A percentile compares a stretch with the other conserved stretches of the same genome.
Evolutionary conservation across 2,329 filamentous ascomycete species (phyloP).

Genomic region (Didymella pomorum): DNA sequence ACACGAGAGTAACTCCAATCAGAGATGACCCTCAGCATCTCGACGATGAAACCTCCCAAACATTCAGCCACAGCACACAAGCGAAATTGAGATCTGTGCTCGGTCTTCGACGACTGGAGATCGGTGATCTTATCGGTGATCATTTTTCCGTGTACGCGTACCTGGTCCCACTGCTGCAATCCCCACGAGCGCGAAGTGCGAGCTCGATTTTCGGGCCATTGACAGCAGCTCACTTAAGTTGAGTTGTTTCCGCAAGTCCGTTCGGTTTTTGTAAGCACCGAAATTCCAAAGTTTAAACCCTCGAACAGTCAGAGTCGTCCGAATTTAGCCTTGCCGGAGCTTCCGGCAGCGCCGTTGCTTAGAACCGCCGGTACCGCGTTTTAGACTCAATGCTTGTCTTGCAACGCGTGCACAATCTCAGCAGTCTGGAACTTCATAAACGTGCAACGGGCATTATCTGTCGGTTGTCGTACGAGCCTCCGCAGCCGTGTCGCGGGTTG

Average conservation of each 20-base stretch:
- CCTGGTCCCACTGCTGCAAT: not conserved
- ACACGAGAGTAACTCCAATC: slow-evolving; percentile 1
- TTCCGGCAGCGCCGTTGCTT: slow-evolving; percentile 12
- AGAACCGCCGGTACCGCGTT: slow-evolving; percentile 6
- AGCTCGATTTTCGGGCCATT: not conserved
- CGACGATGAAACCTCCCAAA: slow-evolving; percentile 7
- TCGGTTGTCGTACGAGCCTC: slow-evolving; percentile 12
- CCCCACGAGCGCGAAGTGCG: not conserved
- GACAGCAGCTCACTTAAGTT: not conserved
- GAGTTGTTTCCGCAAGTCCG: slow-evolving; percentile 1
- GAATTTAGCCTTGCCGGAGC: slow-evolving; percentile 10
- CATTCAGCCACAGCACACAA: slow-evolving; percentile 1
- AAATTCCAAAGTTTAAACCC: not conserved
- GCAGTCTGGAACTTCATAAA: slow-evolving; percentile 17
- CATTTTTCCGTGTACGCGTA: not conserved
- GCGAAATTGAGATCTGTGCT: slow-evolving; percentile 8
- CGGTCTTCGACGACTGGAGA: not conserved
- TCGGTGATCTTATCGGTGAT: slow-evolving; percentile 1
- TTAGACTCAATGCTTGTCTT: slow-evolving; percentile 11
- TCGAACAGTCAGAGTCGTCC: slow-evolving; percentile 6
- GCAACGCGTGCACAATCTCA: not conserved
- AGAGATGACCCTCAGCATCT: not conserved
- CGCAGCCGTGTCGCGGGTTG: slow-evolving; percentile 5
- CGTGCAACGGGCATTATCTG: slow-evolving; percentile 13
- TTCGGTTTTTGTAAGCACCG: slow-evolving; percentile 4